These are phyloP conservation scores for Przewalskia tangutica DNA, from an alignment of 257 asterid species.

Conservation along the genomic window DNA sequence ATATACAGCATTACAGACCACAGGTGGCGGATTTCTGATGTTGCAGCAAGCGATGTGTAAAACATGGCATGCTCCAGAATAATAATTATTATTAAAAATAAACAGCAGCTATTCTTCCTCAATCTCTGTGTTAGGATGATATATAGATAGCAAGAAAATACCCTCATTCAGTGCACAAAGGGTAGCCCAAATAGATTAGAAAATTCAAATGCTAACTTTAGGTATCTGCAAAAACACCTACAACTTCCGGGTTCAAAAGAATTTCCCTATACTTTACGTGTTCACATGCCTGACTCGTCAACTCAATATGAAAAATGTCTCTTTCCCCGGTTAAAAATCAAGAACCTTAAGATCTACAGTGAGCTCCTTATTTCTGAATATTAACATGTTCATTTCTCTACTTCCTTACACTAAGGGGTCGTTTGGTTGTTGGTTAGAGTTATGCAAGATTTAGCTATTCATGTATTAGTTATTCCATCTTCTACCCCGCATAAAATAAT, in stretches of 20 bases:
- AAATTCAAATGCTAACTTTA: background rate
- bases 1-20: background rate
- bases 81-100: background rate
- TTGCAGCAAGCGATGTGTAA: background rate
- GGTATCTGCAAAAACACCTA: background rate
- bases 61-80: background rate
- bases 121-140: background rate
- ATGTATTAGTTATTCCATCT: too few species aligned
- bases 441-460: too few species aligned
- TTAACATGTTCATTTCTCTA: background rate
- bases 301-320: background rate
- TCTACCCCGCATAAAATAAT: too few species aligned
- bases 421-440: too few species aligned
- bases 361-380: background rate
- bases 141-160: background rate
- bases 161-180: background rate
- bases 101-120: background rate
- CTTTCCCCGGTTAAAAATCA: background rate
- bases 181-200: background rate
- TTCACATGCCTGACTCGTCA: background rate
- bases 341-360: background rate
- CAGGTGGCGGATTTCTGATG: background rate
- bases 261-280: background rate
- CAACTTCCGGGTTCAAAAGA: background rate
- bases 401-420: background rate